Evolutionary conservation across 768 basidiomycete genomes (phyloP), one percentile per base, ranked within the genome.

Genomic region (Pisolithus orientalis): DNA sequence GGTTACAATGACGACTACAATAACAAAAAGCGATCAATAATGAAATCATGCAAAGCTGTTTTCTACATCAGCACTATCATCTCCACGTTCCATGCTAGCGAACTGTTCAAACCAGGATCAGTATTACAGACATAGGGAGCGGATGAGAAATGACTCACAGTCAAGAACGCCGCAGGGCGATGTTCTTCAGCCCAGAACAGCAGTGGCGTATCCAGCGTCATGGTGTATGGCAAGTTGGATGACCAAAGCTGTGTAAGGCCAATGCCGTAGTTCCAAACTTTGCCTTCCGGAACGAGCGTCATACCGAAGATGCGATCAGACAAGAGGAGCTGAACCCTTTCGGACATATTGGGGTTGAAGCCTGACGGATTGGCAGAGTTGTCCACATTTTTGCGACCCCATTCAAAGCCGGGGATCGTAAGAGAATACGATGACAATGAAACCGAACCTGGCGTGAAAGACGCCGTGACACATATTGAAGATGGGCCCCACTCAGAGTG

Each of bases 271-370:
- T 96, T 96, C 96, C 96, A 98, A 32, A 96, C 84, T 51, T 84
- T 84, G 58, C 95, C 96, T 67, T 89, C 94, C 1, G 90, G 94
- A 16, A 95, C 92, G 7, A 98, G 74, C 0, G 93, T 95, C 84
- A 94, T 94, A 24, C 94, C 96, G 14, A 98, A 79, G 58, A 99
- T 85, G 57, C 95, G 88, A 65, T 99, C 96, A 16, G 94, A 97
- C 24, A 98, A 75, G 53, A 98, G 75, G 31, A 98, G 77, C 68
- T 92, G 90, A 24, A 96, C 93, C 24, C 93, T 85, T 66, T 95
- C 94, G 1, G 93, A 95, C 95, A 97, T 97, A 59, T 90, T 90
- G n/a, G 94, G 91, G 70, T 95, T 98, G 76, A 95, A 99, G 39
- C 95, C 93, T 1, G 84, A 74, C 54, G 92, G 91, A 65, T 90